These are phyloP conservation scores for Sanguinoderma infundibulare DNA, from an alignment of 1,284 basidiomycete species.

Conservation along the genomic window DNA sequence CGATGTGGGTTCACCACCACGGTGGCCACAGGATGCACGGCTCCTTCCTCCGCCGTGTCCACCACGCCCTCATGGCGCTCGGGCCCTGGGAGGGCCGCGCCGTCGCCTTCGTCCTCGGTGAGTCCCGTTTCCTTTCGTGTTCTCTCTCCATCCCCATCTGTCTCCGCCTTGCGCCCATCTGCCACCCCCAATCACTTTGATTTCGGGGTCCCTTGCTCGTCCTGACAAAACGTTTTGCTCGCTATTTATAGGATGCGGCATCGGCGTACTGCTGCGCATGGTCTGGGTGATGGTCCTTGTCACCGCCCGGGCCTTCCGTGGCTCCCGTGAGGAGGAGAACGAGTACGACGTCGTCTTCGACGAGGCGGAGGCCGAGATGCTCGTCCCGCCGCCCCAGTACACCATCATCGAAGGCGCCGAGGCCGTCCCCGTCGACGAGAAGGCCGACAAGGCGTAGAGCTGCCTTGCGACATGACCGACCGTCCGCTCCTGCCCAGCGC, in stretches of 20 bases:
- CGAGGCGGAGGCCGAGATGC: constrained; percentile 38
- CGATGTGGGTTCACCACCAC: constrained; percentile 35
- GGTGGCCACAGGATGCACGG: constrained; percentile 30
- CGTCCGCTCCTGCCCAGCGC: no score
- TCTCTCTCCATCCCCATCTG: not conserved
- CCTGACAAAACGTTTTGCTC: not conserved
- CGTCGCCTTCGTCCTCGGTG: constrained; percentile 80
- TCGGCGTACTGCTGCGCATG: constrained; percentile 80
- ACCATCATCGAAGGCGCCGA: constrained; percentile 49
- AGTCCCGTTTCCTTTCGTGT: constrained; percentile 32
- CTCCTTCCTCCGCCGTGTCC: constrained; percentile 61
- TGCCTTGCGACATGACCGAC: not conserved
- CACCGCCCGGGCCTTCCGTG: constrained; percentile 55
- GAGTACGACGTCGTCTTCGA: constrained; percentile 39
- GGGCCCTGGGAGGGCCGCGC: constrained; percentile 82
- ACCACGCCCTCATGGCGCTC: constrained; percentile 65
- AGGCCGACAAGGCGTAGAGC: constrained; percentile 20
- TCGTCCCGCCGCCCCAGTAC: constrained; percentile 55
- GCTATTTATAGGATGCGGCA: constrained; percentile 62
- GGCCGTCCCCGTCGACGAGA: constrained; percentile 27
- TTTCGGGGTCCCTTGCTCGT: not conserved
- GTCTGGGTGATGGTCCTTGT: constrained; percentile 71
- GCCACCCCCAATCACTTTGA: no score
- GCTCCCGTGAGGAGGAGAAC: constrained; percentile 41
- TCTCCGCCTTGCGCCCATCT: not conserved